Conservation (phyloP, 768 basidiomycete species). For the Serendipita indica region DNA sequence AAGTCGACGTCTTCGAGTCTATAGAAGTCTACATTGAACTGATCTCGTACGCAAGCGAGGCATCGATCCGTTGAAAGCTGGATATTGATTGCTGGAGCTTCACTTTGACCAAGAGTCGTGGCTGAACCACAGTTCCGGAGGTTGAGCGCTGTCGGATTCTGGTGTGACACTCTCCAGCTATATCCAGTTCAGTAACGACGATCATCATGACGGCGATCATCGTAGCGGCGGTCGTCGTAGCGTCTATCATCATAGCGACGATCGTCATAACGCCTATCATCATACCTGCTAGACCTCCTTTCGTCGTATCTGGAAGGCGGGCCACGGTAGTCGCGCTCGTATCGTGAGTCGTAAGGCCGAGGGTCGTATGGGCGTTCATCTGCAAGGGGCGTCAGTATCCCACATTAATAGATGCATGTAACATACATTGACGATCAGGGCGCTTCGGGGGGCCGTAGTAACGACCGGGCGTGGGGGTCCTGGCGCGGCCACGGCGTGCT, state of each 20-base stretch:
- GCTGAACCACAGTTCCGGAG: too few species aligned
- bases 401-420: conserved; percentile 9
- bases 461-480: conserved; percentile 84
- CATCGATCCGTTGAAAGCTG: too few species aligned
- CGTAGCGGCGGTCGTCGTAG: conserved; percentile 34
- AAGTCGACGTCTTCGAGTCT: too few species aligned
- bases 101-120: too few species aligned
- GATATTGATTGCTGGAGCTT: too few species aligned
- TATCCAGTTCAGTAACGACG: not conserved
- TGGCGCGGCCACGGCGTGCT: conserved; percentile 78
- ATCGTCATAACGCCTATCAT: conserved; percentile 28
- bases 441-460: conserved; percentile 92
- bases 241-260: conserved; percentile 27
- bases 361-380: conserved; percentile 85
- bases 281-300: conserved; percentile 22
- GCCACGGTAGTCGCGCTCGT: conserved; percentile 39
- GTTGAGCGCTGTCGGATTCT: too few species aligned
- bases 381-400: conserved; percentile 19
- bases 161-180: too few species aligned
- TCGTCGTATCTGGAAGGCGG: conserved; percentile 28
- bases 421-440: conserved; percentile 35
- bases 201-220: conserved; percentile 20
- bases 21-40: too few species aligned
- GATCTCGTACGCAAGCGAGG: too few species aligned
- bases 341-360: conserved; percentile 80